Conservation (phyloP, 106 monocot genomes). For the Gastrodia elata region DNA sequence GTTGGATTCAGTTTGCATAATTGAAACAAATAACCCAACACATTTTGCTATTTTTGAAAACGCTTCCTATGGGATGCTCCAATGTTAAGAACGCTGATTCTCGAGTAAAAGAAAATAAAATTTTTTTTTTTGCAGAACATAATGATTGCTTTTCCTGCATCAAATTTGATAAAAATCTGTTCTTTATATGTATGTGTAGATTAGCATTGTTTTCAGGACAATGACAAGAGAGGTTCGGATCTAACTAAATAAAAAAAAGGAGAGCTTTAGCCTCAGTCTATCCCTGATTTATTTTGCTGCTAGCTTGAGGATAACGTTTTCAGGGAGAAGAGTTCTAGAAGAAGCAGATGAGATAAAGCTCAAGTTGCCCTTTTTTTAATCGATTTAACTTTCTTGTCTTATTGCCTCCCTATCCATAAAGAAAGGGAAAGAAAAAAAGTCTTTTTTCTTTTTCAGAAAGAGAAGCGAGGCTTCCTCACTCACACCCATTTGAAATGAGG, state of each 20-base stretch:
- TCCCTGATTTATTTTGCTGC: not conserved
- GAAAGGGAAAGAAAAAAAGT: too few relatives aligned
- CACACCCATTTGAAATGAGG: not conserved
- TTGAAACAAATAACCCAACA: too few relatives aligned
- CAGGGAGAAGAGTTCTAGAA: not conserved
- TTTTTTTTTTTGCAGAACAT: too few relatives aligned
- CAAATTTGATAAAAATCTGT: not conserved
- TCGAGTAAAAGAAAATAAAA: too few relatives aligned
- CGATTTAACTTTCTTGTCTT: not conserved
- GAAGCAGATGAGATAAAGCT: not conserved
- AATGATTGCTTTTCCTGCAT: too few relatives aligned
- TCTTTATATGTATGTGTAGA: not conserved
- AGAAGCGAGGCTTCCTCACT: not conserved
- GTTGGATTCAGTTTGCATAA: too few relatives aligned
- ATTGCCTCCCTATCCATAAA: not conserved
- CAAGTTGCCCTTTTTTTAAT: not conserved
- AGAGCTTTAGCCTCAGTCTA: not conserved
- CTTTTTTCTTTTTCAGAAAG: not conserved
- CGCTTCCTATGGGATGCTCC: too few relatives aligned
- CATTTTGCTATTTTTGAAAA: too few relatives aligned
- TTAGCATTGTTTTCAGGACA: not conserved
- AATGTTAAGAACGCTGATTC: too few relatives aligned
- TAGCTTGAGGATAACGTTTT: not conserved
- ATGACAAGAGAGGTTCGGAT: not conserved
- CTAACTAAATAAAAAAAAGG: not conserved